Base-by-base conservation (phyloP, 352 stramenopile genomes). In the Peronospora farinosa region DNA sequence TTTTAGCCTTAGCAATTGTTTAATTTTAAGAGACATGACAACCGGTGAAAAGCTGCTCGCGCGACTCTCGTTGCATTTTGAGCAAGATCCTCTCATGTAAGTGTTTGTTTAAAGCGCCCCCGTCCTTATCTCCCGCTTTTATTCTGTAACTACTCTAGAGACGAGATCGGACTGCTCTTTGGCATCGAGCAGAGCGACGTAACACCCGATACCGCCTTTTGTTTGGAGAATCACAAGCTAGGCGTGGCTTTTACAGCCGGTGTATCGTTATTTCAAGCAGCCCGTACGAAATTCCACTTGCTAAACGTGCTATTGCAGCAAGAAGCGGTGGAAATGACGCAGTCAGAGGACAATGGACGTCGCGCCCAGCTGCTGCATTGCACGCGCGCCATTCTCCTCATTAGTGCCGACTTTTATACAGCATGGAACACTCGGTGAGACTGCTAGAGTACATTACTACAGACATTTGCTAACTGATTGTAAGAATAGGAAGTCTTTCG, bases 351-450 rank as follows among this genome's bases (percentile, higher is more conserved):
- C 31, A 51, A 27, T 12, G 41, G 25, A 7, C 42, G 35, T 33
- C 19, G 19, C 3, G 19, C 19, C 1, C 19, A 31, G 27, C 53
- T 88, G 39, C 43, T 83, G 35, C 57, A 72, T 28, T 76, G 67
- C 53, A 82, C 78, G 6, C 72, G 78, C 7, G 74, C 69, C 5
- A 71, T 90, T 52, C 50, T 92, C 46, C 70, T 90, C 35, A 77
- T 92, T 40, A 84, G 65, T 28, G 78, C 78, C 25, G 81, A 92
- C 57, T 92, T 84, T 49, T 90, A 92, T 59, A 84, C 81, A n/a
- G 81, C 78, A 13, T 92, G 76, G 78, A 92, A 92, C 51, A 78
- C 73, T 36, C 65, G 80, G 73, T 89, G 51, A 33, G 63, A 10
- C 19, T 21, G 19, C 19, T 21, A 21, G 3, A 21, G 19, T 21